phyloP scores from a whole-genome alignment of 768 basidiomycete genomes.

The Leccinum sublutescens region DNA sequence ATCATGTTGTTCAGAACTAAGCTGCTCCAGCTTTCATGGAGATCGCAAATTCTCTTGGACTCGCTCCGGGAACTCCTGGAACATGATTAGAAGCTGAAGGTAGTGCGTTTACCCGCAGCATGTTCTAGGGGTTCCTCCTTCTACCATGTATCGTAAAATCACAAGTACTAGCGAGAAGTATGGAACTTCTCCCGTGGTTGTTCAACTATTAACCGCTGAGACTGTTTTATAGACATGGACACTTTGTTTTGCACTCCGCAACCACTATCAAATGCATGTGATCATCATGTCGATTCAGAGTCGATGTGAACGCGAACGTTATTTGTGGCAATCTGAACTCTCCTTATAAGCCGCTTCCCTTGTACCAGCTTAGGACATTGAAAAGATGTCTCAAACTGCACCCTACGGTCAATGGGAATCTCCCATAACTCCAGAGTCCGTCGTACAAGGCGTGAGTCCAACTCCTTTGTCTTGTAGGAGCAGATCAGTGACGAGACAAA shows the following conservation, averaged over 20 bases:
- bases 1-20: no score
- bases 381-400: constrained; percentile 31
- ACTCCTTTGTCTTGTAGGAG: constrained; percentile 2
- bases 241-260: background rate
- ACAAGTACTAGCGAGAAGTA: no score
- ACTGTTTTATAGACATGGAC: background rate
- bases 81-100: no score
- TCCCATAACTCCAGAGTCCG: constrained; percentile 50
- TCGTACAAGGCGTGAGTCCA: constrained; percentile 44
- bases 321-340: background rate
- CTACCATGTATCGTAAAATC: no score
- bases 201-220: no score
- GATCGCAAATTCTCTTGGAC: background rate
- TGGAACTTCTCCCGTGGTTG: no score
- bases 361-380: background rate
- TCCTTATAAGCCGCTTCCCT: background rate
- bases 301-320: background rate
- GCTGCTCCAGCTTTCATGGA: no score
- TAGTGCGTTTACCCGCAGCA: no score
- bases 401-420: constrained; percentile 66
- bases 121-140: background rate
- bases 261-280: background rate
- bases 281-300: background rate
- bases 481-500: constrained; percentile 1
- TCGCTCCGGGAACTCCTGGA: background rate